These are phyloP conservation scores for Pisolithus thermaeus DNA, from an alignment of 1,284 basidiomycete species.

Conservation along the genomic window DNA sequence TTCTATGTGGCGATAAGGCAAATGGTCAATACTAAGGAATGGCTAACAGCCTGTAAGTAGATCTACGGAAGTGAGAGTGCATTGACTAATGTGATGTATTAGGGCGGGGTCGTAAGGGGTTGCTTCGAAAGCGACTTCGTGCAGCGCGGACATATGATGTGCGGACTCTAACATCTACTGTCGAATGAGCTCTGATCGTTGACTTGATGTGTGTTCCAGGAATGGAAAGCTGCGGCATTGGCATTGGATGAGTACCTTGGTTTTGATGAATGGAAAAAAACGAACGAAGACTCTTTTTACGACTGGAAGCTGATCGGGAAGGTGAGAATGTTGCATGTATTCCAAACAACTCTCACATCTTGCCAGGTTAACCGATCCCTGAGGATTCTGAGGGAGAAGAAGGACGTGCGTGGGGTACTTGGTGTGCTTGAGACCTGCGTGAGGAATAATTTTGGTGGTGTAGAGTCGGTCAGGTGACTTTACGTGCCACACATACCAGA, in stretches of 20 bases:
- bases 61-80: background rate
- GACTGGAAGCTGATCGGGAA: constrained; percentile 82
- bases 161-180: constrained; percentile 1
- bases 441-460: constrained; percentile 91
- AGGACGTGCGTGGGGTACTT: constrained; percentile 80
- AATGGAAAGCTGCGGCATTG: constrained; percentile 83
- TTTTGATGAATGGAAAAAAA: constrained; percentile 85
- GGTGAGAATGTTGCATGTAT: constrained; percentile 31
- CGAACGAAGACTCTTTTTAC: constrained; percentile 84
- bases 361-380: constrained; percentile 62
- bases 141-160: constrained; percentile 68
- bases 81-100: constrained; percentile 2
- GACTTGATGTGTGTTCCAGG: constrained; percentile 30
- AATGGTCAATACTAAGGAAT: constrained; percentile 90
- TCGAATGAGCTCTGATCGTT: background rate
- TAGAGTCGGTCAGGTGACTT: constrained; percentile 72
- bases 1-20: constrained; percentile 86
- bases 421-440: constrained; percentile 92
- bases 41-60: constrained; percentile 76
- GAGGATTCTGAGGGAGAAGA: constrained; percentile 54
- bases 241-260: constrained; percentile 77
- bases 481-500: background rate
- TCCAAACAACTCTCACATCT: background rate
- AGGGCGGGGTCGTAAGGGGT: constrained; percentile 85
- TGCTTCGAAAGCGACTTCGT: constrained; percentile 69